Evolutionary conservation across 73 alveolate genomes (phyloP).

Genomic region (Tetrahymena malaccensis): DNA sequence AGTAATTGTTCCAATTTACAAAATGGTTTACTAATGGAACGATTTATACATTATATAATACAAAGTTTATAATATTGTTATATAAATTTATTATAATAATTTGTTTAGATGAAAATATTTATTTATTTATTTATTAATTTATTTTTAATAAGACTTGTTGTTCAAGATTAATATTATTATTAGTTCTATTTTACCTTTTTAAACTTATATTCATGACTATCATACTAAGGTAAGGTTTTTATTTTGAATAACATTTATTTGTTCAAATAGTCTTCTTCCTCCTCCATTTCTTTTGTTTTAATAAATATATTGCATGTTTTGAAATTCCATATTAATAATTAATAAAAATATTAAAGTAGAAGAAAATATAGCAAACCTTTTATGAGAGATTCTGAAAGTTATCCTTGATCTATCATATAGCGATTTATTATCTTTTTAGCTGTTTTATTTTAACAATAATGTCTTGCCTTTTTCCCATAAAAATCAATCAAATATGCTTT

Average conservation of each 20-base stretch:
- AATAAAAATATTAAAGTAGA: neutral
- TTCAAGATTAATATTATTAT: neutral
- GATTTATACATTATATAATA: too few relatives aligned
- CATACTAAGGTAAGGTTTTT: neutral
- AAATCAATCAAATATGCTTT: neutral
- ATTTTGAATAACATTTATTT: neutral
- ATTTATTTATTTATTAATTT: too few relatives aligned
- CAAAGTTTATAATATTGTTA: too few relatives aligned
- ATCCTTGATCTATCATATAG: neutral
- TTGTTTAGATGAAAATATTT: too few relatives aligned
- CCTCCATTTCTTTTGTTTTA: neutral
- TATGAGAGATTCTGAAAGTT: neutral
- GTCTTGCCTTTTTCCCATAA: neutral
- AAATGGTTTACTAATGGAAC: neutral
- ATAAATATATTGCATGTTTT: too few relatives aligned
- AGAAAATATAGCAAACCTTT: neutral
- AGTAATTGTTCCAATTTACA: neutral
- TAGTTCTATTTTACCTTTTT: neutral
- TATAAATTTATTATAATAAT: too few relatives aligned
- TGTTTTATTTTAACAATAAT: neutral
- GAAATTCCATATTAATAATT: too few relatives aligned
- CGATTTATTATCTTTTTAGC: neutral
- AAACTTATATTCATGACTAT: neutral
- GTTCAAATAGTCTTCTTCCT: neutral
- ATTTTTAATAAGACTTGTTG: neutral